phyloP scores from a whole-genome alignment of 179 eudicot species.

The Gypsophila paniculata region DNA sequence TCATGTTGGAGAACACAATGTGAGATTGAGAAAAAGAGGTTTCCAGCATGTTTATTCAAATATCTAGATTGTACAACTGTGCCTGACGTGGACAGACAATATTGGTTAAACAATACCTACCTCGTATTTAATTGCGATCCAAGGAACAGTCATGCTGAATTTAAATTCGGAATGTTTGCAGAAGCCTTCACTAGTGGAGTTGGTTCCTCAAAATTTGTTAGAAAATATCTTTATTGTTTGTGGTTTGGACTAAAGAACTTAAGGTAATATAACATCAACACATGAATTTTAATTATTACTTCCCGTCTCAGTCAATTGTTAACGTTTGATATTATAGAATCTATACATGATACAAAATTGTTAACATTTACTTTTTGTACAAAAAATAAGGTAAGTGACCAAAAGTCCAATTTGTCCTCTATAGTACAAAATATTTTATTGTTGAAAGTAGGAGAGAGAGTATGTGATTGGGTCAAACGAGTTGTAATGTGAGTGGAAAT shows the following conservation, averaged over 20 bases:
- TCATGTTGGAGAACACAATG: conserved; percentile 52
- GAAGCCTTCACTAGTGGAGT: conserved; percentile 51
- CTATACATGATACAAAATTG: too few relatives aligned
- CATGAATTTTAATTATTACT: too few relatives aligned
- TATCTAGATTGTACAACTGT: conserved; percentile 42
- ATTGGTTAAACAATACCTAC: conserved; percentile 45
- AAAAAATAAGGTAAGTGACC: too few relatives aligned
- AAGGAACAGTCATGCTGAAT: conserved; percentile 28
- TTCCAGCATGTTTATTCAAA: conserved; percentile 35
- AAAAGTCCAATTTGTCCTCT: too few relatives aligned
- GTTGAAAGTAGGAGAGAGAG: too few relatives aligned
- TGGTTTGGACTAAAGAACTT: conserved; percentile 53
- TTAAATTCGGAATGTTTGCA: conserved; percentile 48
- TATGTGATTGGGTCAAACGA: too few relatives aligned
- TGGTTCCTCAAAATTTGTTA: conserved; percentile 39
- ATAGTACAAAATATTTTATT: too few relatives aligned
- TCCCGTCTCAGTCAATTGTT: too few relatives aligned
- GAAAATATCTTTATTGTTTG: conserved; percentile 50
- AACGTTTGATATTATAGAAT: too few relatives aligned
- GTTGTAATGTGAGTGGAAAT: too few relatives aligned
- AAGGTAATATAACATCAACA: conserved; percentile 30
- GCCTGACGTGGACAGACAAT: conserved; percentile 32
- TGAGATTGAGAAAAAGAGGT: conserved; percentile 30
- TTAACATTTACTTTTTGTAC: too few relatives aligned
- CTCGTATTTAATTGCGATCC: conserved; percentile 43